Conservation (phyloP, 2,329 filamentous ascomycete genomes). For the Zopfia rhizophila region DNA sequence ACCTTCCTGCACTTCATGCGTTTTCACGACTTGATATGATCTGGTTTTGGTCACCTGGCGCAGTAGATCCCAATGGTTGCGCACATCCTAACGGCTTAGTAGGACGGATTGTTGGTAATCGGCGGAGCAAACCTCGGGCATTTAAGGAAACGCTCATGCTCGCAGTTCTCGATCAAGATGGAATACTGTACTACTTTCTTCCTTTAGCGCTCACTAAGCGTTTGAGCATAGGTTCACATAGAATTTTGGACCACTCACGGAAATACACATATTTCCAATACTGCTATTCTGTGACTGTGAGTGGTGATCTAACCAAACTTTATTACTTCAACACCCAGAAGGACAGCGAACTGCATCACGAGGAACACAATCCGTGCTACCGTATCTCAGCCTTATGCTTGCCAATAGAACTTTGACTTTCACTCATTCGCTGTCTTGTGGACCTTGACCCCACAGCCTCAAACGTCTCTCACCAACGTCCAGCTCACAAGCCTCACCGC, state of each 20-base stretch:
- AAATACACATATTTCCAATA: conserved; percentile 24
- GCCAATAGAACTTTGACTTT: not conserved
- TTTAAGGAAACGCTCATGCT: too few relatives aligned
- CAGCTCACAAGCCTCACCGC: conserved; percentile 8
- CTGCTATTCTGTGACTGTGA: conserved; percentile 7
- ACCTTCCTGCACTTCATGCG: too few relatives aligned
- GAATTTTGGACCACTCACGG: conserved; percentile 23
- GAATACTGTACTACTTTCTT: too few relatives aligned
- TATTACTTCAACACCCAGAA: conserved; percentile 8
- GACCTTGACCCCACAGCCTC: not conserved
- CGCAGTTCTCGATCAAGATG: too few relatives aligned
- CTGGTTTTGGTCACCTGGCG: too few relatives aligned
- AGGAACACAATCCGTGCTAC: conserved; percentile 2
- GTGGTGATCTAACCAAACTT: too few relatives aligned
- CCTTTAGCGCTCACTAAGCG: conserved; percentile 9
- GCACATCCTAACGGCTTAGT: too few relatives aligned
- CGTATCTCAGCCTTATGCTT: conserved; percentile 13
- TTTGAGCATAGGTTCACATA: not conserved
- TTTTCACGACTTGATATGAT: too few relatives aligned
- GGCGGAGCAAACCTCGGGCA: too few relatives aligned
- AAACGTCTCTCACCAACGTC: conserved; percentile 11
- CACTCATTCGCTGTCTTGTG: not conserved
- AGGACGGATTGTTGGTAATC: too few relatives aligned
- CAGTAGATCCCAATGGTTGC: too few relatives aligned
- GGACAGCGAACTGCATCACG: conserved; percentile 9